phyloP scores from a whole-genome alignment of 108 stramenopile species.

The Fistulifera solaris region DNA sequence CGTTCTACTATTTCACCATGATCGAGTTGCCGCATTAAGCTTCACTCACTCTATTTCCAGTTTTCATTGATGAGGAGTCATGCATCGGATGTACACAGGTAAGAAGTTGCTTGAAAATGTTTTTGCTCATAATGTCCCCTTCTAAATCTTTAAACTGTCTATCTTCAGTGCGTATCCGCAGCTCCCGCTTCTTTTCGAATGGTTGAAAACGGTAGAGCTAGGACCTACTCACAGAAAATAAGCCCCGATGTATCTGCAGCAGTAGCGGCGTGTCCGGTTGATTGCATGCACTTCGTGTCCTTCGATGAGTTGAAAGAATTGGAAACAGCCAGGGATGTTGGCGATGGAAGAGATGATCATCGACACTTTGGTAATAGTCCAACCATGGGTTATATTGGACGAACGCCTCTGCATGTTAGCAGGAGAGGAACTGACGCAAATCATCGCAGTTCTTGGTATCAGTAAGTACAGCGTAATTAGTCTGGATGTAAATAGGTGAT shows the following conservation, averaged over 20 bases:
- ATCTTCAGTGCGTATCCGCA: constrained; percentile 40
- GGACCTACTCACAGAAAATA: constrained; percentile 48
- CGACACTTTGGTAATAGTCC: constrained; percentile 34
- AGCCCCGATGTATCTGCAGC: constrained; percentile 49
- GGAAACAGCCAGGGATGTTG: constrained; percentile 53
- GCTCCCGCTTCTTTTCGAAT: constrained; percentile 60
- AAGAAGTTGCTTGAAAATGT: no score
- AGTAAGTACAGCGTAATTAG: constrained; percentile 9
- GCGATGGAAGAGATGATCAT: constrained; percentile 47
- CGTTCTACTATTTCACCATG: no score
- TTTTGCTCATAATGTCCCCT: no score
- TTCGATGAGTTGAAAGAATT: constrained; percentile 63
- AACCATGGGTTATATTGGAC: constrained; percentile 5
- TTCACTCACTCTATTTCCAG: constrained; percentile 2
- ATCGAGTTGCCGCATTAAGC: constrained; percentile 12
- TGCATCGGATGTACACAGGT: constrained; percentile 66
- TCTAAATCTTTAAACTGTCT: no score
- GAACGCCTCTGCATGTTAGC: constrained; percentile 60
- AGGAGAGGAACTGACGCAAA: constrained; percentile 64
- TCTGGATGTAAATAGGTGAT: no score
- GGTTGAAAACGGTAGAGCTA: constrained; percentile 69
- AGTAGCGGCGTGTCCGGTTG: constrained; percentile 62
- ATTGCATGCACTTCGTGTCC: constrained; percentile 68
- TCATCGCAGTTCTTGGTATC: constrained; percentile 61
- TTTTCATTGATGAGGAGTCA: constrained; percentile 82